Conservation (phyloP, 2,329 filamentous ascomycete genomes). For the Septoria petroselini region DNA sequence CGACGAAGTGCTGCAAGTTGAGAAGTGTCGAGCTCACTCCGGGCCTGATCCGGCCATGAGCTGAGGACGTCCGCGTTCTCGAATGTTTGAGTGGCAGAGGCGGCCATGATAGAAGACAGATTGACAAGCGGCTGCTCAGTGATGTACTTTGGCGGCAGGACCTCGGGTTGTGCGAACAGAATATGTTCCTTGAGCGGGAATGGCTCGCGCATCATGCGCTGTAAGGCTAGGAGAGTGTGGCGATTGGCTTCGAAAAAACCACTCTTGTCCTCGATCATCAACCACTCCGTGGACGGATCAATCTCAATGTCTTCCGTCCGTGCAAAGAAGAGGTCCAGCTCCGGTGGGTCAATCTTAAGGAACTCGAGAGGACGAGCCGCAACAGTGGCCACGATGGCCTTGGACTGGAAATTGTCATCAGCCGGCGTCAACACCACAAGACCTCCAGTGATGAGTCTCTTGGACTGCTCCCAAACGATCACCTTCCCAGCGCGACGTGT, state of each 20-base stretch:
- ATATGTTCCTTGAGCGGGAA: slow-evolving; percentile 64
- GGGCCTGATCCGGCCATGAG: slow-evolving; percentile 50
- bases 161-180: slow-evolving; percentile 47
- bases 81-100: slow-evolving; percentile 39
- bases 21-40: slow-evolving; percentile 62
- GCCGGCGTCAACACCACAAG: slow-evolving; percentile 55
- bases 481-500: slow-evolving; percentile 61
- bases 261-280: slow-evolving; percentile 73
- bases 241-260: slow-evolving; percentile 76
- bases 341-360: slow-evolving; percentile 63
- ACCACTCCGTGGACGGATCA: slow-evolving; percentile 65
- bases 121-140: slow-evolving; percentile 49
- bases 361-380: slow-evolving; percentile 64
- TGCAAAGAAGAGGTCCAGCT: slow-evolving; percentile 73
- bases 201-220: slow-evolving; percentile 57
- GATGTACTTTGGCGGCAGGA: slow-evolving; percentile 55
- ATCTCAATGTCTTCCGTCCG: slow-evolving; percentile 59
- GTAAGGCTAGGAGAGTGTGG: slow-evolving; percentile 69
- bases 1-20: slow-evolving; percentile 66
- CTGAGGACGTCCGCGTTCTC: slow-evolving; percentile 54
- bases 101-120: slow-evolving; percentile 39
- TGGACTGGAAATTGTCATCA: slow-evolving; percentile 60
- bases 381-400: slow-evolving; percentile 69
- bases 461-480: slow-evolving; percentile 66
- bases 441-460: slow-evolving; percentile 54